Base-by-base conservation (phyloP, 768 basidiomycete species). In the Phallus indusiatus region DNA sequence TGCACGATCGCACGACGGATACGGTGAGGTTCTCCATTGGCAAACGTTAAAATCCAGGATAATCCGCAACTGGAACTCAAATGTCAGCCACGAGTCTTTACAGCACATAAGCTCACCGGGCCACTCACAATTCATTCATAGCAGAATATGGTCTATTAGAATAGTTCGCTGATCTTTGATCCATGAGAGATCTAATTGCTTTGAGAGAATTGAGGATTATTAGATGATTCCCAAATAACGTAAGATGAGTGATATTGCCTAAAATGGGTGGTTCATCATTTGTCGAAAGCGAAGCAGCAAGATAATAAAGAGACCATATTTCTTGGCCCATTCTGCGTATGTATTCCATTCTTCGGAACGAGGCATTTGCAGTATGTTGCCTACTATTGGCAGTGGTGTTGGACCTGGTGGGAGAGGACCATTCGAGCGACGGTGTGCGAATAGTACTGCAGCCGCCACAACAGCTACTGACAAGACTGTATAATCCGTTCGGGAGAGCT, bases 101-200 rank as follows among this genome's bases (percentile, higher is more conserved):
- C 9, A 12, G 49, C n/a, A 8, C n/a, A 7, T n/a, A 51, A 51
- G n/a, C n/a, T n/a, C n/a, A n/a, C n/a, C n/a, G n/a, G n/a, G 24
- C 12, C 11, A 11, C 54, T 55, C 54, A 55, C 54, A 55, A 21
- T 21, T 42, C 54, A 36, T 55, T 46, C 54, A 55, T 55, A 17
- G 36, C 36, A 6, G 54, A 55, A 24, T 58, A 49, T n/a, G 64
- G 64, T 51, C 64, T 36, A 10, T 57, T 61, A 21, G 64, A 64
- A 60, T 65, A 64, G n/a, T 62, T 61, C n/a, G 59, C 60, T 16
- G 56, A 55, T 36, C 64, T 55, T 55, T 64, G 60, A 33, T 62
- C 47, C 35, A 64, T 48, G 4, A 64, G 53, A 12, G 61, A 64
- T 21, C 50, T 53, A 16, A 55, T 51, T 11, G 60, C 60, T 35